Conservation (phyloP, 148 eudicot genomes). For the Camellia sinensis region DNA sequence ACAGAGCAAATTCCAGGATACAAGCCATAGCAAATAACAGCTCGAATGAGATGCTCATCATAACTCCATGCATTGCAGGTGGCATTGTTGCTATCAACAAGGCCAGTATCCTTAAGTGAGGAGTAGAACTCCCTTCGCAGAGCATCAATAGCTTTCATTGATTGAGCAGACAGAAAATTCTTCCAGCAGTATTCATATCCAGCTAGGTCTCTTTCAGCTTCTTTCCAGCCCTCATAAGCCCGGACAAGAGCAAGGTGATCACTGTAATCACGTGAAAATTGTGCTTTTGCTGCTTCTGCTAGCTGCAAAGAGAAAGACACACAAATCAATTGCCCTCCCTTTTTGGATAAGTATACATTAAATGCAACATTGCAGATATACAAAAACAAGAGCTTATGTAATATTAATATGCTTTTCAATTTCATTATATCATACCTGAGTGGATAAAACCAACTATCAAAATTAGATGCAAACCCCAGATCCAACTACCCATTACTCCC, state of each 20-base stretch:
- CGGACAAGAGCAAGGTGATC: conserved; percentile 95
- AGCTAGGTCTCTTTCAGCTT: conserved; percentile 66
- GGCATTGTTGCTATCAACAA: conserved; percentile 60
- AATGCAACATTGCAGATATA: not conserved
- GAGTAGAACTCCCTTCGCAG: conserved; percentile 76
- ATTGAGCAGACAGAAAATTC: conserved; percentile 83
- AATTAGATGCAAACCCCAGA: not conserved
- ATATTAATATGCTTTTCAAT: not conserved
- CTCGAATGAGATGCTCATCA: conserved; percentile 73
- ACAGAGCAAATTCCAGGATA: conserved; percentile 94
- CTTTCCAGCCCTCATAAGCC: conserved; percentile 93
- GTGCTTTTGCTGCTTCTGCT: conserved; percentile 96
- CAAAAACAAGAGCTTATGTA: not conserved
- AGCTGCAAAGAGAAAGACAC: conserved; percentile 49
- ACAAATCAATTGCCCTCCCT: no score
- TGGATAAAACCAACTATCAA: not conserved
- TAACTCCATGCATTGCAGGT: conserved; percentile 56
- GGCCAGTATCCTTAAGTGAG: conserved; percentile 73
- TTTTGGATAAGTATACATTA: not conserved
- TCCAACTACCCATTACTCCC: not conserved
- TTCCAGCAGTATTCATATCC: conserved; percentile 97
- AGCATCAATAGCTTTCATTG: conserved; percentile 96
- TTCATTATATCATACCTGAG: not conserved
- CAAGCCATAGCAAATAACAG: conserved; percentile 90
- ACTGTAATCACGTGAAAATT: conserved; percentile 73